Evolutionary conservation across 306 rosid species (phyloP).

Genomic region (Casuarina glauca): DNA sequence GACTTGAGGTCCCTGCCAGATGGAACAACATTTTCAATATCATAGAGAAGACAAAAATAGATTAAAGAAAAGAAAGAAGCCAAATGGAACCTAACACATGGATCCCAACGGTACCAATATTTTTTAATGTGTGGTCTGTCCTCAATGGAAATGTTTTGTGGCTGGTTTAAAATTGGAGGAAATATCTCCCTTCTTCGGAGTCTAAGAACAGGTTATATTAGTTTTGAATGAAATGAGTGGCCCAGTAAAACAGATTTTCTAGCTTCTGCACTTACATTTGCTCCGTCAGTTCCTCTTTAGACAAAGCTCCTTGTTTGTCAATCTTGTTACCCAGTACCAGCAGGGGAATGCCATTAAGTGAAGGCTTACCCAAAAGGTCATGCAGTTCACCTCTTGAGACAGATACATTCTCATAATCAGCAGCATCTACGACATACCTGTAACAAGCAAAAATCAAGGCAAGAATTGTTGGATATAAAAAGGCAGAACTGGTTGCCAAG

Average conservation of each 20-base stretch:
- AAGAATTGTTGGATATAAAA: constrained; percentile 8
- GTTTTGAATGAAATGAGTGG: not conserved
- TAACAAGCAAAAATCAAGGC: constrained; percentile 15
- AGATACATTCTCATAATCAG: constrained; percentile 52
- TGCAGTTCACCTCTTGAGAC: constrained; percentile 64
- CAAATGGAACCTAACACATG: not conserved
- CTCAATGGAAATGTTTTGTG: not conserved
- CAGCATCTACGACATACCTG: constrained; percentile 73
- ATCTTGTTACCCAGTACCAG: constrained; percentile 65
- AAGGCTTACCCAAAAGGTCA: constrained; percentile 59
- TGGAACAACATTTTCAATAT: constrained; percentile 15
- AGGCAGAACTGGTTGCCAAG: not conserved
- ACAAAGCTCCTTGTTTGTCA: constrained; percentile 57
- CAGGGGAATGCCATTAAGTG: constrained; percentile 58
- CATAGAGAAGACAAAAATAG: not conserved
- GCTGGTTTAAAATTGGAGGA: not conserved
- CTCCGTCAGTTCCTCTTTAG: constrained; percentile 51
- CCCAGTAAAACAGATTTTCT: not conserved
- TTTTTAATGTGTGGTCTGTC: not conserved
- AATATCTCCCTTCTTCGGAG: not conserved
- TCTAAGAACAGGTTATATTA: not conserved
- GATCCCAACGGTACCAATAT: too few relatives aligned
- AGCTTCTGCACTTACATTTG: constrained; percentile 51
- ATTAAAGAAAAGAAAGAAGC: not conserved
- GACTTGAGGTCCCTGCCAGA: constrained; percentile 60